Evolutionary conservation across 1,284 basidiomycete species (phyloP).

Genomic region (Sanghuangporus weigelae): DNA sequence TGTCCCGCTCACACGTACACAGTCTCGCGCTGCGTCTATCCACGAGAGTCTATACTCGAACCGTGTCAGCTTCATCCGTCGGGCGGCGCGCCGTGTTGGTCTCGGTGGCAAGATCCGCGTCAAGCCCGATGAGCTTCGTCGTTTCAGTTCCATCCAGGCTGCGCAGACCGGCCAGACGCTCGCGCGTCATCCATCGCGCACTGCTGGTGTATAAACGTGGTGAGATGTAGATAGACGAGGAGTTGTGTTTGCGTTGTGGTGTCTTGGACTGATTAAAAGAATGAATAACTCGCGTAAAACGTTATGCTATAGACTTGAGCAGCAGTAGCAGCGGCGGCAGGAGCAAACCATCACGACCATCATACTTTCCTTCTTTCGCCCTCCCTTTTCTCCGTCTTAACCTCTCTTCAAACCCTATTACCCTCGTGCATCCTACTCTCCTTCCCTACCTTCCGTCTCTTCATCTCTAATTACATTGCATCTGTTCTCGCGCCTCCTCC

Average conservation of each 20-base stretch:
- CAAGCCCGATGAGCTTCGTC: constrained; percentile 78
- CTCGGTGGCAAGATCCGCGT: constrained; percentile 77
- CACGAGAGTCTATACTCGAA: constrained; percentile 94
- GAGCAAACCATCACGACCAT: too few species aligned
- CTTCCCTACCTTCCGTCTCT: background rate
- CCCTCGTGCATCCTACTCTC: background rate
- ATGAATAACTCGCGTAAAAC: background rate
- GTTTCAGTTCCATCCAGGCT: constrained; percentile 83
- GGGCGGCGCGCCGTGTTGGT: constrained; percentile 80
- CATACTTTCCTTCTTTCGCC: too few species aligned
- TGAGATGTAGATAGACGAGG: background rate
- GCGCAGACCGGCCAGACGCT: constrained; percentile 70
- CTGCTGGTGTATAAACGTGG: constrained; percentile 25
- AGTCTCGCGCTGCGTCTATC: constrained; percentile 85
- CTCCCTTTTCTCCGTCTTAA: background rate
- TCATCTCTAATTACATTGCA: background rate
- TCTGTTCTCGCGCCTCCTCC: background rate
- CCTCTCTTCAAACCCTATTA: background rate
- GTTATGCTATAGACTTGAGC: background rate
- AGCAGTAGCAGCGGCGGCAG: background rate
- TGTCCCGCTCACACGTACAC: constrained; percentile 79
- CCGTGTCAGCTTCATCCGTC: constrained; percentile 85
- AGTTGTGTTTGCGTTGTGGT: background rate
- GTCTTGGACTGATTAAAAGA: background rate
- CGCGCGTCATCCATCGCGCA: constrained; percentile 71